phyloP scores from a whole-genome alignment of 1,139 yeast species.

The Protomyces inouyei region DNA sequence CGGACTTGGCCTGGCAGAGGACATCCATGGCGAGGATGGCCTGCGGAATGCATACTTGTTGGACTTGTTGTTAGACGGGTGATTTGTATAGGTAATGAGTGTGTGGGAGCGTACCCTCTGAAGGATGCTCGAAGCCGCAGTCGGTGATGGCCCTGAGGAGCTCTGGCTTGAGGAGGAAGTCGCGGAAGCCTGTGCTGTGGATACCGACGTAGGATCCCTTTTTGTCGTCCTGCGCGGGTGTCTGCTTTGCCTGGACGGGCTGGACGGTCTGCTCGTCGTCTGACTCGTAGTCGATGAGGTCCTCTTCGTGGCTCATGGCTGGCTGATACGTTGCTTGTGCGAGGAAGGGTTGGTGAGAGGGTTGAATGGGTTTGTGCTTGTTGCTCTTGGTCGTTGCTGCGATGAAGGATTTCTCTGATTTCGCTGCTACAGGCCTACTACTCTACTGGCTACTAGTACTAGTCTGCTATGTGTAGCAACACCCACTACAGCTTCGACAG shows the following conservation, averaged over 20 bases:
- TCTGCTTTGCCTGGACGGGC: constrained; percentile 37
- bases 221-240: constrained; percentile 35
- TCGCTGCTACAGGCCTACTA: too few relatives aligned
- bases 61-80: constrained; percentile 51
- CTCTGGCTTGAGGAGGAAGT: constrained; percentile 92
- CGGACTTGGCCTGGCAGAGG: constrained; percentile 97
- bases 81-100: neutral
- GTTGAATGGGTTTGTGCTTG: neutral
- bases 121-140: constrained; percentile 99
- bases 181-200: constrained; percentile 98
- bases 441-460: too few relatives aligned
- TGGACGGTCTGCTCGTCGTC: constrained; percentile 47
- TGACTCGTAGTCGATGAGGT: constrained; percentile 45
- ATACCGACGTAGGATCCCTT: constrained; percentile 98
- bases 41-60: constrained; percentile 97
- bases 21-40: constrained; percentile 97
- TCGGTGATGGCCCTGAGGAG: constrained; percentile 95
- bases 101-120: constrained; percentile 54
- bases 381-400: neutral
- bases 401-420: neutral
- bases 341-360: neutral
- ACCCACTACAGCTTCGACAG: neutral
- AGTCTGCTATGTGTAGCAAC: too few relatives aligned
- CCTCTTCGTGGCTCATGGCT: constrained; percentile 44
- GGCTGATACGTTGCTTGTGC: neutral